A percentile compares a stretch with the other conserved stretches of the same genome.
Conservation (phyloP, 208 protist genomes). For the Acanthamoeba lenticulata region DNA sequence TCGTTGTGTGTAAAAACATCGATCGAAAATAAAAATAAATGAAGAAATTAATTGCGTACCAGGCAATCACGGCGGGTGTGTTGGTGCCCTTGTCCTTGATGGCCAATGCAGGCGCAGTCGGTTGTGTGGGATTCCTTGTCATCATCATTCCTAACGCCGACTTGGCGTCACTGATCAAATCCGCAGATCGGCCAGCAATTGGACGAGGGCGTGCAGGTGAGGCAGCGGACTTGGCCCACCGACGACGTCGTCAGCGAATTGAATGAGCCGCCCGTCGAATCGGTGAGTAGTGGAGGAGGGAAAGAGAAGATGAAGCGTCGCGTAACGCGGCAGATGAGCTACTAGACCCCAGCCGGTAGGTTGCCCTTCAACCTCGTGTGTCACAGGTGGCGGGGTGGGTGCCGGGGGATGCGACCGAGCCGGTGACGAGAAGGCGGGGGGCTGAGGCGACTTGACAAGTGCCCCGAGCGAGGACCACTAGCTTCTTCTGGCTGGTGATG, state of each 20-base stretch:
- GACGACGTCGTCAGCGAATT: too few species aligned
- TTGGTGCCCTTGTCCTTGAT: conserved; percentile 35
- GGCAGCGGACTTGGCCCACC: not conserved
- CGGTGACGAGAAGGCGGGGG: too few species aligned
- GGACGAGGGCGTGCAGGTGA: not conserved
- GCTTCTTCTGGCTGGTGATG: not conserved
- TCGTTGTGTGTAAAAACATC: too few species aligned
- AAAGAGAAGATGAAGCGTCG: too few species aligned
- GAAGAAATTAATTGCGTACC: not conserved
- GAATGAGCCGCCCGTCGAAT: too few species aligned
- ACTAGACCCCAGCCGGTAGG: too few species aligned
- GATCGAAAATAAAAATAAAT: not conserved
- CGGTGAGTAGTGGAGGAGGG: too few species aligned
- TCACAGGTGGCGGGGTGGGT: not conserved
- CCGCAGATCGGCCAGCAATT: not conserved
- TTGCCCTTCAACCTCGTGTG: not conserved
- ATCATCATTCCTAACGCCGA: not conserved
- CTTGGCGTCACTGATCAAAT: not conserved
- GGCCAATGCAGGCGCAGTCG: not conserved
- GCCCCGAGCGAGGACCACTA: not conserved
- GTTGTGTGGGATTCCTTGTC: not conserved
- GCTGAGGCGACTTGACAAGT: too few species aligned
- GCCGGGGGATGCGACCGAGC: not conserved
- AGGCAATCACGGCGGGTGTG: conserved; percentile 7
- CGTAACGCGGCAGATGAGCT: too few species aligned